These are phyloP conservation scores for Cornus kousa DNA, from an alignment of 148 eudicot genomes.

Conservation along the genomic window DNA sequence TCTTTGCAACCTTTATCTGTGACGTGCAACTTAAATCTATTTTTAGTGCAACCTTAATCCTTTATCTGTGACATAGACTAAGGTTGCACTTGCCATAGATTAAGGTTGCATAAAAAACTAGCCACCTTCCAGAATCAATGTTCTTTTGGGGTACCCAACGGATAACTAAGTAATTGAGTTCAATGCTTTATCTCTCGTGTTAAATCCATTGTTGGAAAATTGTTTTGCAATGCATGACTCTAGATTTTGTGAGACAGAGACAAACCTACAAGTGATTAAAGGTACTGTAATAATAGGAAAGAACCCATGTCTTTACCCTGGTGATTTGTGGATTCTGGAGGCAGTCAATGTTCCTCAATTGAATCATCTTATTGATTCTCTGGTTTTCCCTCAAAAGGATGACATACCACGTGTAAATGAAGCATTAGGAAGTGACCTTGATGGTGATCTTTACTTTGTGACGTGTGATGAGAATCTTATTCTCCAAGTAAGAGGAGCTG, in stretches of 20 bases:
- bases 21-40: too few species aligned
- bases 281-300: constrained; percentile 74
- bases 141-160: too few species aligned
- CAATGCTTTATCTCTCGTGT: too few species aligned
- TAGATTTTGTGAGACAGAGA: constrained; percentile 44
- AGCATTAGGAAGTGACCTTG: constrained; percentile 95
- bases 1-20: too few species aligned
- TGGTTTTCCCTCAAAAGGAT: constrained; percentile 87
- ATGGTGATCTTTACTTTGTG: constrained; percentile 90
- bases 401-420: constrained; percentile 85
- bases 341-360: constrained; percentile 73
- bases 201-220: constrained; percentile 59
- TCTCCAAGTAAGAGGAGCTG: constrained; percentile 77
- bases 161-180: too few species aligned
- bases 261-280: constrained; percentile 44
- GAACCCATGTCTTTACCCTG: constrained; percentile 96
- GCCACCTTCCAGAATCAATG: too few species aligned
- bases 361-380: constrained; percentile 73
- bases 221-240: constrained; percentile 72
- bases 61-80: too few species aligned
- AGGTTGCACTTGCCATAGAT: too few species aligned
- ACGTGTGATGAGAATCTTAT: constrained; percentile 79
- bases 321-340: constrained; percentile 76
- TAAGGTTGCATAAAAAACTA: too few species aligned
- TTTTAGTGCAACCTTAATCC: too few species aligned